Conservation (phyloP, 805 yeast genomes). For the Myxozyma neotropica region DNA sequence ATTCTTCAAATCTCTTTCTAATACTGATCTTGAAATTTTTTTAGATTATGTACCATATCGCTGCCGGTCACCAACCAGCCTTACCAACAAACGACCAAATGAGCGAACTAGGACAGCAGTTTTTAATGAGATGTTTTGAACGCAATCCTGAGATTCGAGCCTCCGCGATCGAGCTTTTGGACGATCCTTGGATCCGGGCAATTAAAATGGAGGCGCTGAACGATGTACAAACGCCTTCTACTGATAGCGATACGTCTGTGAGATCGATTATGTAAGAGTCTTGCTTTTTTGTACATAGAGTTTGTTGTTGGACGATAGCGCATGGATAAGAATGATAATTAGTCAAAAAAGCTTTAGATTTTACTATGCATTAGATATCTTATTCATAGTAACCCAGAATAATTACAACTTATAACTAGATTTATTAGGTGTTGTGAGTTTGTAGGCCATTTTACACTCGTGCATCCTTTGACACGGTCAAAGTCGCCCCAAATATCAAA, state of each 20-base stretch:
- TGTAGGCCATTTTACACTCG: too few species aligned
- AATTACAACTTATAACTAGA: too few species aligned
- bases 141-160: slow-evolving; percentile 81
- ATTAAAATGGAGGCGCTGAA: slow-evolving; percentile 28
- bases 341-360: background rate
- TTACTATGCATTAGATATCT: too few species aligned
- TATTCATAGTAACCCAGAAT: too few species aligned
- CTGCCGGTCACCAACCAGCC: slow-evolving; percentile 89
- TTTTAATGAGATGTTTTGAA: slow-evolving; percentile 74
- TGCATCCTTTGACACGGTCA: too few species aligned
- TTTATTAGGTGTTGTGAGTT: too few species aligned
- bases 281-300: background rate
- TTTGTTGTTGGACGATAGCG: too few species aligned
- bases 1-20: background rate
- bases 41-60: slow-evolving; percentile 90
- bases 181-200: slow-evolving; percentile 81
- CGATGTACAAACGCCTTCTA: slow-evolving; percentile 27
- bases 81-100: slow-evolving; percentile 79
- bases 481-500: background rate
- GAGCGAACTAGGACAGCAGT: slow-evolving; percentile 69
- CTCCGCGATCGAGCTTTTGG: slow-evolving; percentile 78
- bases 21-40: background rate
- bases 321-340: too few species aligned
- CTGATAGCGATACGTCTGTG: slow-evolving; percentile 25
- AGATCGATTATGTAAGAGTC: background rate